A percentile compares a stretch with the other conserved stretches of the same genome.
phyloP scores from a whole-genome alignment of 768 basidiomycete species.

The Amanita brunnescens region DNA sequence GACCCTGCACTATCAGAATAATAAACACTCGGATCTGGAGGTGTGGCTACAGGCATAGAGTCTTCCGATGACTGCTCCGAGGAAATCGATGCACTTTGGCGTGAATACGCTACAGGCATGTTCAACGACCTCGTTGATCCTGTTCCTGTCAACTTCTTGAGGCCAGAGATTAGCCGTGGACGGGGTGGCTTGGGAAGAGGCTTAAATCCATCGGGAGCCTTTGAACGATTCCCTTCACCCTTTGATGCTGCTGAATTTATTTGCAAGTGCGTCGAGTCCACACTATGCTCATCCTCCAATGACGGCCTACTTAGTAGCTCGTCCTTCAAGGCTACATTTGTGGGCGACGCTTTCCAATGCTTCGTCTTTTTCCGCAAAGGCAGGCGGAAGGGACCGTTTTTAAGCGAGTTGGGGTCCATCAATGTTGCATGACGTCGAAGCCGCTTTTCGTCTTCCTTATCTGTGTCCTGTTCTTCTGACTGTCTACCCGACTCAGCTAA shows the following conservation, averaged over 20 bases:
- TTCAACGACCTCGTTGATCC: neutral
- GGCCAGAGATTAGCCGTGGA: neutral
- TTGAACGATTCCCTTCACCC: neutral
- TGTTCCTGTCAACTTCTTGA: neutral
- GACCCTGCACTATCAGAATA: slow-evolving; percentile 16
- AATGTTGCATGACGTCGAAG: neutral
- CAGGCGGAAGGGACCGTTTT: slow-evolving; percentile 26
- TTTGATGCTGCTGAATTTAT: neutral
- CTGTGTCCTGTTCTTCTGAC: neutral
- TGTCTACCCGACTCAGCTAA: slow-evolving; percentile 10
- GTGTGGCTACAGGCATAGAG: slow-evolving; percentile 50
- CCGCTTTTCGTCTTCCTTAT: neutral
- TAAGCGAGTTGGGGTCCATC: slow-evolving; percentile 17
- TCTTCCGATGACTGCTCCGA: slow-evolving; percentile 65
- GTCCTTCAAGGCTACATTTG: slow-evolving; percentile 8
- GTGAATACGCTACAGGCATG: slow-evolving; percentile 34
- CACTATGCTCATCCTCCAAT: slow-evolving; percentile 1
- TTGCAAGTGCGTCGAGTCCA: neutral
- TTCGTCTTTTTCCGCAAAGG: slow-evolving; percentile 16
- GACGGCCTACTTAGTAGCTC: slow-evolving; percentile 3
- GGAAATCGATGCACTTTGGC: slow-evolving; percentile 51
- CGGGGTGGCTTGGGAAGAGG: neutral
- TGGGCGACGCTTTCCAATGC: slow-evolving; percentile 18
- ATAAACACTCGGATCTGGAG: slow-evolving; percentile 37
- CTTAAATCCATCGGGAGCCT: neutral